These are phyloP conservation scores for Aphanomyces stellatus DNA, from an alignment of 352 stramenopile species.

Conservation along the genomic window DNA sequence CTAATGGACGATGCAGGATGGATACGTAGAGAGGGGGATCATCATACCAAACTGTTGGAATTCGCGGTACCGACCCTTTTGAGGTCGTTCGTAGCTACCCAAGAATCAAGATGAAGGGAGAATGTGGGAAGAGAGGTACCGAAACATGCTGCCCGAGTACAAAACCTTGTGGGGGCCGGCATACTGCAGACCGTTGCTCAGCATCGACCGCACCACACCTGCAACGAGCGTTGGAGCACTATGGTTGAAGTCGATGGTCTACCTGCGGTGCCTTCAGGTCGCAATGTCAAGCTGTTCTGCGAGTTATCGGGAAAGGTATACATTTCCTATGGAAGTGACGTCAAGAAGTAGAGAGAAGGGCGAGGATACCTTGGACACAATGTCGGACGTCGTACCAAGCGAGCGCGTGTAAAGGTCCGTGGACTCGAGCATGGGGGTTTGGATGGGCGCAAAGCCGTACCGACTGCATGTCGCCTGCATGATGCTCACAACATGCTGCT, in stretches of 20 bases:
- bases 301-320: conserved; percentile 86
- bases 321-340: conserved; percentile 60
- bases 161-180: conserved; percentile 71
- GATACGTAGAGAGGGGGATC: neutral
- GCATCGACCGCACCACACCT: conserved; percentile 67
- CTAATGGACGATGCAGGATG: conserved; percentile 19
- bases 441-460: conserved; percentile 75
- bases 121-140: conserved; percentile 27
- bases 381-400: conserved; percentile 75
- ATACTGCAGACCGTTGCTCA: conserved; percentile 70
- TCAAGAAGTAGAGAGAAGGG: neutral
- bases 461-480: conserved; percentile 49
- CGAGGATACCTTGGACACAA: conserved; percentile 70
- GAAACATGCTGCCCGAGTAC: conserved; percentile 83
- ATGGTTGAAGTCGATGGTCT: neutral
- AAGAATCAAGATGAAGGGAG: neutral
- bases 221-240: neutral
- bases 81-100: conserved; percentile 74
- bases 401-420: conserved; percentile 76
- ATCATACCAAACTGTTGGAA: conserved; percentile 80
- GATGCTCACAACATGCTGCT: conserved; percentile 45
- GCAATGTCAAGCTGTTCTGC: conserved; percentile 75
- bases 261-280: conserved; percentile 76
- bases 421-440: conserved; percentile 81
- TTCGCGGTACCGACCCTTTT: conserved; percentile 77